phyloP scores from a whole-genome alignment of 2,329 filamentous ascomycete species.

The Botrytis porri region DNA sequence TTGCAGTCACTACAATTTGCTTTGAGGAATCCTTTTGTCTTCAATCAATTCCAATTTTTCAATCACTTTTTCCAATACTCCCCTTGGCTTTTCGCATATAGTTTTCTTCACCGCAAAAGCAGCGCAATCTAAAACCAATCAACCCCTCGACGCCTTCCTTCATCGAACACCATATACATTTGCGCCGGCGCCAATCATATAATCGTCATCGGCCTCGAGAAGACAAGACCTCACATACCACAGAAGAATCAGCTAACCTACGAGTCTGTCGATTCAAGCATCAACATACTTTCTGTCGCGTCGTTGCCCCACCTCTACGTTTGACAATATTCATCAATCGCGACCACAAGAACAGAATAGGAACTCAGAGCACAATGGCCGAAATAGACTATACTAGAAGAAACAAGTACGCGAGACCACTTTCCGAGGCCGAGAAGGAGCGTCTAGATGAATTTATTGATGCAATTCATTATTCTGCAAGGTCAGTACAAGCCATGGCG shows the following conservation, averaged over 20 bases:
- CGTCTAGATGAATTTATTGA: conserved; percentile 89
- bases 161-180: background rate
- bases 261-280: background rate
- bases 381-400: conserved; percentile 69
- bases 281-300: background rate
- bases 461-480: conserved; percentile 89
- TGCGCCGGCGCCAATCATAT: conserved; percentile 8
- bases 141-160: conserved; percentile 4
- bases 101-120: conserved; percentile 14
- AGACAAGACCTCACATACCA: background rate
- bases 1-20: conserved; percentile 11
- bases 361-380: conserved; percentile 26
- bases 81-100: background rate
- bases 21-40: conserved; percentile 3
- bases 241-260: background rate
- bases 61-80: background rate
- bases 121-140: background rate
- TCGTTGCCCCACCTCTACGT: conserved; percentile 14
- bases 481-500: conserved; percentile 52
- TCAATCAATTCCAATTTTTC: background rate
- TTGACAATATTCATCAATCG: conserved; percentile 1
- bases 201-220: background rate
- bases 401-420: conserved; percentile 78
- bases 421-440: conserved; percentile 77
- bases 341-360: background rate